Conservation (phyloP, 495 filamentous ascomycete species). For the Hypoxylon fragiforme region DNA sequence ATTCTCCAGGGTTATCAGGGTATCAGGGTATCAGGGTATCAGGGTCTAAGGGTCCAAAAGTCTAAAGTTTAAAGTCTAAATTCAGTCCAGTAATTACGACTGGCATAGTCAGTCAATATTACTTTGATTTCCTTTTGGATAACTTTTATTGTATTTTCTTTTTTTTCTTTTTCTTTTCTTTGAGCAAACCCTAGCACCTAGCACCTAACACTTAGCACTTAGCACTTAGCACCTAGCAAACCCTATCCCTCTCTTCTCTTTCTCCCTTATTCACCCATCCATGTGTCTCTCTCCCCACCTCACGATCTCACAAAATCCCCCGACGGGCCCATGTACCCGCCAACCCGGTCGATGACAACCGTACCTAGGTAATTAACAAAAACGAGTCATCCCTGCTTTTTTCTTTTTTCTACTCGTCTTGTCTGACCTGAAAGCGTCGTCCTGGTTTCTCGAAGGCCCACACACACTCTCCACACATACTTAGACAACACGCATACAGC, state of each 20-base stretch:
- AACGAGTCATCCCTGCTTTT: slow-evolving; percentile 30
- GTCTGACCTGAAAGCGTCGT: slow-evolving; percentile 25
- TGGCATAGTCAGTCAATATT: background rate
- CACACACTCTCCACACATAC: slow-evolving; percentile 16
- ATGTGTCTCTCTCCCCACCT: slow-evolving; percentile 1
- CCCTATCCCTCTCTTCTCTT: background rate
- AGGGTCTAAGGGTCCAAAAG: background rate
- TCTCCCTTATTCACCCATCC: background rate
- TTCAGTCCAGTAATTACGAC: background rate
- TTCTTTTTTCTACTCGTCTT: slow-evolving; percentile 24
- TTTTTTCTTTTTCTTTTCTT: background rate
- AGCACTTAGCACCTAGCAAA: background rate
- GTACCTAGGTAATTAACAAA: slow-evolving; percentile 22
- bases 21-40: slow-evolving; percentile 2
- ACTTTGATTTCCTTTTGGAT: background rate
- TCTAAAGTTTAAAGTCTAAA: background rate
- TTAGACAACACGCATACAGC: slow-evolving; percentile 30
- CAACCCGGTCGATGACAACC: slow-evolving; percentile 31
- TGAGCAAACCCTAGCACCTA: background rate
- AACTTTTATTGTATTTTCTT: background rate
- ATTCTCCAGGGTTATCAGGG: background rate
- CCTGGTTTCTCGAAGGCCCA: slow-evolving; percentile 23
- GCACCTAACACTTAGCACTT: background rate
- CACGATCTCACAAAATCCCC: slow-evolving; percentile 19
- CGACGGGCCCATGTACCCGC: slow-evolving; percentile 32